Conservation (phyloP, 305 asterid species). For the Salvia sclarea region DNA sequence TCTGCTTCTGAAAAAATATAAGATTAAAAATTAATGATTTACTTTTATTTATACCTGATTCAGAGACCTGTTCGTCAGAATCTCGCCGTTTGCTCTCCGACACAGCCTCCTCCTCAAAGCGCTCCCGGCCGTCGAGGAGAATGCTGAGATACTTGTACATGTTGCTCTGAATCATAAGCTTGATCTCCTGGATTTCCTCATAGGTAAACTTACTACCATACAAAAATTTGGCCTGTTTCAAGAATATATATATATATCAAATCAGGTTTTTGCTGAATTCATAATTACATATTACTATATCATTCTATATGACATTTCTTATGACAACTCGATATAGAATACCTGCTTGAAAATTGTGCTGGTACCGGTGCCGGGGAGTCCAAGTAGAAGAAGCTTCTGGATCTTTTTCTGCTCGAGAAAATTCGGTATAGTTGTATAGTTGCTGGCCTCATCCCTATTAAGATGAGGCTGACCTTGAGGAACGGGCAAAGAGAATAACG, state of each 20-base stretch:
- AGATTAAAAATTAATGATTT: neutral
- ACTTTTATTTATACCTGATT: conserved; percentile 41
- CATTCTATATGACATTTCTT: neutral
- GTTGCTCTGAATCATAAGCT: conserved; percentile 97
- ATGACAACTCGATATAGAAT: conserved; percentile 5
- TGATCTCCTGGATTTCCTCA: conserved; percentile 85
- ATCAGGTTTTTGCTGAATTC: neutral
- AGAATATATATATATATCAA: neutral
- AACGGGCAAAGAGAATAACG: conserved; percentile 85
- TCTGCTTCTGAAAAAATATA: neutral
- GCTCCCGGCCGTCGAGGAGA: conserved; percentile 93
- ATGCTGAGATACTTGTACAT: conserved; percentile 88
- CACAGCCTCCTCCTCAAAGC: conserved; percentile 74
- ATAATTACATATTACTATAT: no score
- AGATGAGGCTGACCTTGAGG: conserved; percentile 82
- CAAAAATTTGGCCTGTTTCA: conserved; percentile 73
- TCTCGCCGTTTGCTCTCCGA: conserved; percentile 40
- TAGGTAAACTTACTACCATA: conserved; percentile 78
- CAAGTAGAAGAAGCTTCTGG: conserved; percentile 86
- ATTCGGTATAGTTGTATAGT: conserved; percentile 67
- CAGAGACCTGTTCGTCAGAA: conserved; percentile 41
- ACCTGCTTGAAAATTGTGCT: conserved; percentile 98
- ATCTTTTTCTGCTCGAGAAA: conserved; percentile 72
- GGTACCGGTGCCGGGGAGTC: conserved; percentile 87
- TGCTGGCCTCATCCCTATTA: conserved; percentile 80